These are phyloP conservation scores for Suillus ampliporus DNA, from an alignment of 768 basidiomycete species.

Conservation along the genomic window DNA sequence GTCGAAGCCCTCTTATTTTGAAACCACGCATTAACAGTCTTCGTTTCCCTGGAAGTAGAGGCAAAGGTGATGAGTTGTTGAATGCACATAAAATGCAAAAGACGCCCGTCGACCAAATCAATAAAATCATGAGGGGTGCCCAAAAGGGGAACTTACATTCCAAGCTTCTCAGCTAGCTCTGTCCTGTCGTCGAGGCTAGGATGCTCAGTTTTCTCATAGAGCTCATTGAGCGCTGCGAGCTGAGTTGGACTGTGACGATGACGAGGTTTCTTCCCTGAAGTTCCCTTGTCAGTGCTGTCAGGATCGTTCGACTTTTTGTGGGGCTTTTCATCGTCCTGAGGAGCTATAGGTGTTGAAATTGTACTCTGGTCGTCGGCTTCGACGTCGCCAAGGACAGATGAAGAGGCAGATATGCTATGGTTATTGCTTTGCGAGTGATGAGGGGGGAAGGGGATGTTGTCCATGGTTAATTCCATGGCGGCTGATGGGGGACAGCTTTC, in stretches of 20 bases:
- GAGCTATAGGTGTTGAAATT: constrained; percentile 7
- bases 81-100: constrained; percentile 13
- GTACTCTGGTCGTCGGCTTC: neutral
- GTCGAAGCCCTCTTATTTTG: constrained; percentile 86
- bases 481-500: constrained; percentile 34
- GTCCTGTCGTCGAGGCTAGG: constrained; percentile 72
- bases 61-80: constrained; percentile 18
- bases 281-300: constrained; percentile 27
- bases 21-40: constrained; percentile 88
- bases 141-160: constrained; percentile 64
- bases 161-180: constrained; percentile 70
- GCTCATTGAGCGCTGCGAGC: constrained; percentile 76
- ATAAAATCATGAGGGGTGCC: constrained; percentile 28
- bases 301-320: constrained; percentile 30
- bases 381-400: constrained; percentile 13
- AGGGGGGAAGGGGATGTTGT: constrained; percentile 24
- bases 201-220: constrained; percentile 79
- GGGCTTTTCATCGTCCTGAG: constrained; percentile 32
- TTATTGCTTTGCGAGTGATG: constrained; percentile 17
- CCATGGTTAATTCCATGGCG: constrained; percentile 34
- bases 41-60: constrained; percentile 64
- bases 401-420: constrained; percentile 17
- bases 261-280: constrained; percentile 68
- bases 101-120: constrained; percentile 18
- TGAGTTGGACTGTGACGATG: constrained; percentile 77